Evolutionary conservation across 2,329 filamentous ascomycete species (phyloP).

Genomic region (Pyricularia grisea): DNA sequence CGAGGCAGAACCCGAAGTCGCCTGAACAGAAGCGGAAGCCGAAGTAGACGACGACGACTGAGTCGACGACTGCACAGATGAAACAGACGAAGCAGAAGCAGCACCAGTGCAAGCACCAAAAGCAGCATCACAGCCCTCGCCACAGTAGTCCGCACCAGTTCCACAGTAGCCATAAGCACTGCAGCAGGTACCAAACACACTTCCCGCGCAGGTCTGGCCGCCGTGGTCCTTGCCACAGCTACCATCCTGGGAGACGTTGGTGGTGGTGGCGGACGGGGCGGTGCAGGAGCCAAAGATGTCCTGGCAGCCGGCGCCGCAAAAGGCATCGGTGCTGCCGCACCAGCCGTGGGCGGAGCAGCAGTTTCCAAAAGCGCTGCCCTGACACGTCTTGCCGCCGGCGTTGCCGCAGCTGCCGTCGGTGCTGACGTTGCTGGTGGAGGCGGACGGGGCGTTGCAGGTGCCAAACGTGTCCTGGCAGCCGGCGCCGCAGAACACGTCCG

Average conservation of each 20-base stretch:
- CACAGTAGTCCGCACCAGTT: neutral
- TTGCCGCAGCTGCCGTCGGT: neutral
- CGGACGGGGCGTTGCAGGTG: neutral
- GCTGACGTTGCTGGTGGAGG: neutral
- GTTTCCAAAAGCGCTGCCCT: neutral
- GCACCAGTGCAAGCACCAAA: neutral
- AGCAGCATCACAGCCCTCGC: neutral
- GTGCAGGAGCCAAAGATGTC: conserved; percentile 6
- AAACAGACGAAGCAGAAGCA: neutral
- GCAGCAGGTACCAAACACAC: neutral
- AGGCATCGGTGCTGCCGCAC: conserved; percentile 4
- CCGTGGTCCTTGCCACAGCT: neutral
- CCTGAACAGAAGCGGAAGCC: neutral
- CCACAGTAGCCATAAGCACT: neutral
- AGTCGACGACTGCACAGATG: neutral
- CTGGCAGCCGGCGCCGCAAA: conserved; percentile 8
- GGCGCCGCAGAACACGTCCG: conserved; percentile 7
- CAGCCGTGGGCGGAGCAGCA: neutral
- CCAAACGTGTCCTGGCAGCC: conserved; percentile 8
- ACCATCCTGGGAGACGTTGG: neutral
- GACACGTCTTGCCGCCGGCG: neutral
- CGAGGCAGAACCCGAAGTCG: neutral
- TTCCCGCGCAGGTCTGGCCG: neutral
- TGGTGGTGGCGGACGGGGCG: neutral
- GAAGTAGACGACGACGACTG: neutral